Evolutionary conservation across 768 basidiomycete species (phyloP).

Genomic region (Lentinula raphanica): DNA sequence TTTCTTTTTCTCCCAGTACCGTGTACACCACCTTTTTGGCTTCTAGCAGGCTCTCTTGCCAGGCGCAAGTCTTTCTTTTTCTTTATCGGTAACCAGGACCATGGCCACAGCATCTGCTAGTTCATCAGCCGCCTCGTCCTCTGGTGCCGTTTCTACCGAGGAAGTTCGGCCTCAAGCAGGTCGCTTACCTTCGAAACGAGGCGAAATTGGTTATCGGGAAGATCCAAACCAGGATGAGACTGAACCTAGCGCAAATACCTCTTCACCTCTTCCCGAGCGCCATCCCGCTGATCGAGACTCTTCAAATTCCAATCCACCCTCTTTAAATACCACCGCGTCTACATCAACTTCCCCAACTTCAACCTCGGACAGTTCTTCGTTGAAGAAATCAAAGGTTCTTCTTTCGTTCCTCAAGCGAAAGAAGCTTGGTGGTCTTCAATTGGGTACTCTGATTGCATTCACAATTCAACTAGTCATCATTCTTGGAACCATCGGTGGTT

Average conservation of each 20-base stretch:
- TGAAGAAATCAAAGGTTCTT: slow-evolving; percentile 21
- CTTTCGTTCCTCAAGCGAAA: slow-evolving; percentile 36
- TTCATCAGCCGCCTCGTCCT: slow-evolving; percentile 14
- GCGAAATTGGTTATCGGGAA: slow-evolving; percentile 61
- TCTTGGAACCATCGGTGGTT: slow-evolving; percentile 46
- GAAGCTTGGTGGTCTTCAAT: slow-evolving; percentile 39
- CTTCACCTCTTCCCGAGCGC: slow-evolving; percentile 34
- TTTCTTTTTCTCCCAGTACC: neutral
- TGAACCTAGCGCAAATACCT: slow-evolving; percentile 11
- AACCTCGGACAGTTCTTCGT: slow-evolving; percentile 17
- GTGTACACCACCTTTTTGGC: slow-evolving; percentile 1
- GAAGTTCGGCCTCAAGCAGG: slow-evolving; percentile 47
- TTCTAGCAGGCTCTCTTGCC: slow-evolving; percentile 30
- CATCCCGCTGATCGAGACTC: slow-evolving; percentile 45
- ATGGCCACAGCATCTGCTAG: slow-evolving; percentile 24
- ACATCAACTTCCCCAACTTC: slow-evolving; percentile 9
- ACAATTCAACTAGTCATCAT: slow-evolving; percentile 35
- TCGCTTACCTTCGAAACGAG: slow-evolving; percentile 58
- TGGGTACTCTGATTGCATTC: slow-evolving; percentile 38
- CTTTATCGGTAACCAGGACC: slow-evolving; percentile 14
- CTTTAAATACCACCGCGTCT: slow-evolving; percentile 11
- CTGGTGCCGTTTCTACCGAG: slow-evolving; percentile 13
- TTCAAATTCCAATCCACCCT: slow-evolving; percentile 4
- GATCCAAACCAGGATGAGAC: slow-evolving; percentile 24
- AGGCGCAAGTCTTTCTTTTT: slow-evolving; percentile 33